These are phyloP conservation scores for Yamadazyma ubonensis DNA, from an alignment of 805 yeast genomes.

Conservation along the genomic window DNA sequence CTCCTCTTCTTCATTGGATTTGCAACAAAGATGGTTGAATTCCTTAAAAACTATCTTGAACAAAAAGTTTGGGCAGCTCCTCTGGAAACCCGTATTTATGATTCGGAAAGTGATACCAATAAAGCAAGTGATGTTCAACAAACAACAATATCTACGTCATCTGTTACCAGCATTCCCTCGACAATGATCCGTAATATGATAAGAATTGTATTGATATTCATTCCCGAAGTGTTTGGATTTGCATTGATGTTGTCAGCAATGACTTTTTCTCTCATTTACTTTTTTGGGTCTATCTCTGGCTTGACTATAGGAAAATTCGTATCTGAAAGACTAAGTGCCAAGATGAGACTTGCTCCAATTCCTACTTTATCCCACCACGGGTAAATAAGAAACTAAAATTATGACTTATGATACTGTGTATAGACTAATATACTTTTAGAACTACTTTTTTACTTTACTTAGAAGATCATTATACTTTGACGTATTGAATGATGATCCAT, in stretches of 20 bases:
- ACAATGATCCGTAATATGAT: conserved; percentile 47
- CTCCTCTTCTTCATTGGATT: conserved; percentile 59
- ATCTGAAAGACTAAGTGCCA: conserved; percentile 57
- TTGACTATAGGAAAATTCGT: conserved; percentile 67
- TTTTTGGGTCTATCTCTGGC: conserved; percentile 73
- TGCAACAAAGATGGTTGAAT: conserved; percentile 57
- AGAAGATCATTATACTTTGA: conserved; percentile 39
- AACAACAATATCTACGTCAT: not conserved
- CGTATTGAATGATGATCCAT: conserved; percentile 36
- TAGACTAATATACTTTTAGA: too few relatives aligned
- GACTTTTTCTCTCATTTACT: conserved; percentile 65
- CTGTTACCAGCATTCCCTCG: conserved; percentile 8
- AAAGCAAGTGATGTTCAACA: not conserved
- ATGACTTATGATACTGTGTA: too few relatives aligned
- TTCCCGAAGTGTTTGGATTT: conserved; percentile 65
- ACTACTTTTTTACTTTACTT: conserved; percentile 21
- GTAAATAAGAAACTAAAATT: not conserved
- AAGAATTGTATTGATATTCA: conserved; percentile 54
- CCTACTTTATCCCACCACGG: conserved; percentile 9
- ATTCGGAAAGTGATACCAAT: conserved; percentile 8
- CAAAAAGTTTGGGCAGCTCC: conserved; percentile 54
- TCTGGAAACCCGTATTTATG: conserved; percentile 29
- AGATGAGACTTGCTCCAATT: conserved; percentile 20
- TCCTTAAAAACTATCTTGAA: conserved; percentile 62
- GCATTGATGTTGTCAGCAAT: conserved; percentile 78